Evolutionary conservation across 129 eudicot species (phyloP).

Genomic region (Lonicera japonica): DNA sequence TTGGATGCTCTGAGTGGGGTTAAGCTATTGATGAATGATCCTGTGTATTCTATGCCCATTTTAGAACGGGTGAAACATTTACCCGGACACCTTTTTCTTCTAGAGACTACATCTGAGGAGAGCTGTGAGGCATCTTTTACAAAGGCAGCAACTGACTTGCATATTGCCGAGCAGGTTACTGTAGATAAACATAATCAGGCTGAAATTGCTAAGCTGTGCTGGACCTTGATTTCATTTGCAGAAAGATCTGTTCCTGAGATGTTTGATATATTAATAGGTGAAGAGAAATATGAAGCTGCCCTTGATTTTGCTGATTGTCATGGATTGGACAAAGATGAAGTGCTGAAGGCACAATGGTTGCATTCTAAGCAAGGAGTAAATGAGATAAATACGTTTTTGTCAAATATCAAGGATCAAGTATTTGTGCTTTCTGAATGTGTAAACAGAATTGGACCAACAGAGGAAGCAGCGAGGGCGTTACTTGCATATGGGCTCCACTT

Average conservation of each 20-base stretch:
- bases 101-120: slow-evolving; percentile 56
- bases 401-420: slow-evolving; percentile 66
- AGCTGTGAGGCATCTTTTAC: slow-evolving; percentile 19
- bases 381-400: slow-evolving; percentile 56
- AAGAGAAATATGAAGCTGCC: slow-evolving; percentile 60
- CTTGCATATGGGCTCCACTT: slow-evolving; percentile 66
- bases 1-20: slow-evolving; percentile 37
- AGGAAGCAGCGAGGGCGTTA: slow-evolving; percentile 63
- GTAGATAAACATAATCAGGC: slow-evolving; percentile 39
- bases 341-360: slow-evolving; percentile 88
- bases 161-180: slow-evolving; percentile 37
- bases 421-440: slow-evolving; percentile 82
- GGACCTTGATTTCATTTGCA: slow-evolving; percentile 67
- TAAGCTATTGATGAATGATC: slow-evolving; percentile 42
- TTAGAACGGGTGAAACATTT: slow-evolving; percentile 47
- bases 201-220: slow-evolving; percentile 41
- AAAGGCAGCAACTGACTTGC: slow-evolving; percentile 16
- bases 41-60: slow-evolving; percentile 53
- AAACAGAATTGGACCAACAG: slow-evolving; percentile 77
- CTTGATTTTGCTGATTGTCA: slow-evolving; percentile 70
- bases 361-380: slow-evolving; percentile 55
- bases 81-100: slow-evolving; percentile 57
- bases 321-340: slow-evolving; percentile 69
- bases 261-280: slow-evolving; percentile 61
- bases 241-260: slow-evolving; percentile 67